Base-by-base conservation (phyloP, 306 rosid species). In the Dalbergia oliveri region DNA sequence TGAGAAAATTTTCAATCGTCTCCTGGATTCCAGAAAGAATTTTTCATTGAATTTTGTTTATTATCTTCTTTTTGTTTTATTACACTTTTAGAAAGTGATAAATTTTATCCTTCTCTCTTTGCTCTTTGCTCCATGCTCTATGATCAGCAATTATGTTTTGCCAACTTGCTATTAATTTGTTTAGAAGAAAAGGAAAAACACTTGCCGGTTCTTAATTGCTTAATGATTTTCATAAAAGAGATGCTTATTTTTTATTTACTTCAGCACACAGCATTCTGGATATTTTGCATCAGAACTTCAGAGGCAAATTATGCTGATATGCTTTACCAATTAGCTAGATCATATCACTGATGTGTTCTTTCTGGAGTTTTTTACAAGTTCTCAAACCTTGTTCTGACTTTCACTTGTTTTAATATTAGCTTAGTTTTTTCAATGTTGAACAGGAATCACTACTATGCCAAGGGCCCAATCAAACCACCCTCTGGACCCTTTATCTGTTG, bases 391-490 rank as follows among this genome's bases (percentile, higher is more conserved):
- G 19, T 45, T 62, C 18, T 60, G 51, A 65, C 26, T 50, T 69
- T 49, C 15, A 41, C 53, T 37, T 23, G 19, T n/a, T 67, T 71
- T 11, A 26, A 44, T 15, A n/a, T 49, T 11, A 12, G 62, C 66
- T 10, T 66, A n/a, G n/a, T n/a, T n/a, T n/a, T 21, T 21, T 78
- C 70, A 72, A 77, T 75, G 72, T 68, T 53, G 2, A 79, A 41
- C 70, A 93, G 97, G 90, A 72, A 81, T 86, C 44, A 83, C 88
- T 76, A 65, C 72, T 23, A 80, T 86, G 92, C 64, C 83, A 51
- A 87, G 97, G 89, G 82, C 89, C 74, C 97, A 87, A 59, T 66
- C 94, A 70, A 85, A 91, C 66, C 97, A 93, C 84, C 97, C 97
- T 21, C 81, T 93, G 86, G 97, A 93, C 57, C 97, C 97, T 77